Evolutionary conservation across 176 grass and related monocot genomes (phyloP), one percentile per base, ranked within the genome.

Genomic region (Eremochloa ophiuroides): DNA sequence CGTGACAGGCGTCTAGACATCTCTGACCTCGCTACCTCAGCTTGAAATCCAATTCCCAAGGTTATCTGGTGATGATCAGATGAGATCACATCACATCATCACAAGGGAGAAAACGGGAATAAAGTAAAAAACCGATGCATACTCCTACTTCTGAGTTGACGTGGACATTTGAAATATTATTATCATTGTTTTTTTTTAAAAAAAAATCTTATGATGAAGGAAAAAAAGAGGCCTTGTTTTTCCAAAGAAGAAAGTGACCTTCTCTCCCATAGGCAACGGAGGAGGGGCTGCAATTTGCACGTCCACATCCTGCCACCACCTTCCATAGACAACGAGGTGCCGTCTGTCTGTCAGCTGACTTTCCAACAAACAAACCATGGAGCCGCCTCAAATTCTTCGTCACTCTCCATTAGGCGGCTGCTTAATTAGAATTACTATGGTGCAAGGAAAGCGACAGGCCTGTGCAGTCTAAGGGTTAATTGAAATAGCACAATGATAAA

Each of bases 251-350:
- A 42, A 44, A 28, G 1, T 8, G 3, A 2, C 29, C 25, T 39
- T n/a, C n/a, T n/a, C n/a, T 40, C 41, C 66, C 8, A 74, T 56
- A 66, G 1, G 47, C 47, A 8, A n/a, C n/a, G n/a, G n/a, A n/a
- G n/a, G 17, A 1, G 47, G 33, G 44, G n/a, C 4, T 50, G 51
- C 26, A 81, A 71, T 63, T 80, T 76, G 76, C 40, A 70, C 28
- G 63, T 89, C 87, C n/a, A 76, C 82, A 64, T 89, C 82, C 14
- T 3, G 53, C 63, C 70, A 75, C 76, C 82, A 85, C 77, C 87
- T 85, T 55, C 26, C 87, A 38, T 8, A 46, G 37, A 20, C 53
- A 9, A 10, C 33, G 69, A 63, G 70, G 70, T 75, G 76, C 5
- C 46, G n/a, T n/a, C n/a, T n/a, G 16, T 62, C 55, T 62, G 77